Evolutionary conservation across 257 asterid species (phyloP).

Genomic region (Leonotis leonurus): DNA sequence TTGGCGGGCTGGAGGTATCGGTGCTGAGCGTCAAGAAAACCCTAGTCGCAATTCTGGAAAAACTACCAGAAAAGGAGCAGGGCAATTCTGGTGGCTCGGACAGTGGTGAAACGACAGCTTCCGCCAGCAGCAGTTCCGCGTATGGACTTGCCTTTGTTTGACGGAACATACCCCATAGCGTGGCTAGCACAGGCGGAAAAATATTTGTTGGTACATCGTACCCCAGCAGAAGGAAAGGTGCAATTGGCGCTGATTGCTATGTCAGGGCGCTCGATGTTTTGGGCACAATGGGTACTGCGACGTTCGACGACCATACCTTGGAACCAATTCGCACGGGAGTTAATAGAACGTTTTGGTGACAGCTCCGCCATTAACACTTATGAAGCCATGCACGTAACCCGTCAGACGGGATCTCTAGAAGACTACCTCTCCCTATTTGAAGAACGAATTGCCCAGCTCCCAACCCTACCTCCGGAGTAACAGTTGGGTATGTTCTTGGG

Average conservation of each 20-base stretch:
- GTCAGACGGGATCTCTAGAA: too few species aligned
- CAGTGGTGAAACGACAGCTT: neutral
- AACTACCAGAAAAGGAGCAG: neutral
- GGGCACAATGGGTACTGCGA: neutral
- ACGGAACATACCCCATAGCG: neutral
- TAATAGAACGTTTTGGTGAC: neutral
- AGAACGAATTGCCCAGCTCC: neutral
- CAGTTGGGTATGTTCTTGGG: neutral
- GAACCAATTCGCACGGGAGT: neutral
- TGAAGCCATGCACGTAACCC: neutral
- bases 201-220: neutral
- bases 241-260: neutral
- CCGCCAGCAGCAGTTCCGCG: neutral
- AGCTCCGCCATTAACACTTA: neutral
- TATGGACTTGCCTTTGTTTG: neutral
- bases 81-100: neutral
- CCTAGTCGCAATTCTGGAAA: neutral
- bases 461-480: too few species aligned
- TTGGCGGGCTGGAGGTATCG: neutral
- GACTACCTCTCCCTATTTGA: neutral
- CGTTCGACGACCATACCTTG: neutral
- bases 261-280: neutral
- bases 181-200: neutral
- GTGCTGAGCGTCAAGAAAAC: neutral
- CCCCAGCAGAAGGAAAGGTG: neutral